A percentile compares a stretch with the other conserved stretches of the same genome.
phyloP scores from a whole-genome alignment of 495 filamentous ascomycete species.

The Penicillium bovifimosum region DNA sequence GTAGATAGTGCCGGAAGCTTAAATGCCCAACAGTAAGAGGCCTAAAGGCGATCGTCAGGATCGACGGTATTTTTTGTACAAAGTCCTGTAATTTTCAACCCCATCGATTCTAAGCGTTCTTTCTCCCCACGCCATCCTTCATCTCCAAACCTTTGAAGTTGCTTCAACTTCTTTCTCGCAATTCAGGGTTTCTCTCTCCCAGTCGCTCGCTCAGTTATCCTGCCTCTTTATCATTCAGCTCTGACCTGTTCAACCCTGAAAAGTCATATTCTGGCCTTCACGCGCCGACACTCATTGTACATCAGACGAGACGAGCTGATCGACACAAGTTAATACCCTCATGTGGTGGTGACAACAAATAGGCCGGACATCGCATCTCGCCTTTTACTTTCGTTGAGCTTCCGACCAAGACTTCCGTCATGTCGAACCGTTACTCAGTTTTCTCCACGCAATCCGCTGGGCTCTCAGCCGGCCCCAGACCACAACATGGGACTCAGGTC shows the following conservation, averaged over 20 bases:
- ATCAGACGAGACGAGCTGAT: conserved; percentile 1
- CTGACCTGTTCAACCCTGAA: conserved; percentile 11
- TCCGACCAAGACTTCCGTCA: conserved; percentile 28
- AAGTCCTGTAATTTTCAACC: conserved; percentile 16
- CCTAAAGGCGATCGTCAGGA: conserved; percentile 9
- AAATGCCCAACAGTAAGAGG: neutral
- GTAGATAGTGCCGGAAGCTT: conserved; percentile 4
- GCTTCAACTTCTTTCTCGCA: conserved; percentile 7
- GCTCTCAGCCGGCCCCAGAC: conserved; percentile 47
- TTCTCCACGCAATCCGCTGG: conserved; percentile 72
- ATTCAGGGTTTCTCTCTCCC: conserved; percentile 11
- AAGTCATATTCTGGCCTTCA: neutral
- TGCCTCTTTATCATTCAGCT: neutral
- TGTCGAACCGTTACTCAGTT: conserved; percentile 80
- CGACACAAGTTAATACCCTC: neutral
- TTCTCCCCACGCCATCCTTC: conserved; percentile 17
- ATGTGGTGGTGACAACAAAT: conserved; percentile 12
- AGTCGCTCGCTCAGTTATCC: conserved; percentile 25
- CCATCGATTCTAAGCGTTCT: neutral
- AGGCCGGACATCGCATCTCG: conserved; percentile 6
- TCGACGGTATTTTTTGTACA: conserved; percentile 14
- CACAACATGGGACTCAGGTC: conserved; percentile 68
- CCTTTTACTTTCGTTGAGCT: neutral
- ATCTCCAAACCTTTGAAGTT: neutral
- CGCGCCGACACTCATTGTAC: neutral